Evolutionary conservation across 805 yeast species (phyloP).

Genomic region (Kazachstania martiniae): DNA sequence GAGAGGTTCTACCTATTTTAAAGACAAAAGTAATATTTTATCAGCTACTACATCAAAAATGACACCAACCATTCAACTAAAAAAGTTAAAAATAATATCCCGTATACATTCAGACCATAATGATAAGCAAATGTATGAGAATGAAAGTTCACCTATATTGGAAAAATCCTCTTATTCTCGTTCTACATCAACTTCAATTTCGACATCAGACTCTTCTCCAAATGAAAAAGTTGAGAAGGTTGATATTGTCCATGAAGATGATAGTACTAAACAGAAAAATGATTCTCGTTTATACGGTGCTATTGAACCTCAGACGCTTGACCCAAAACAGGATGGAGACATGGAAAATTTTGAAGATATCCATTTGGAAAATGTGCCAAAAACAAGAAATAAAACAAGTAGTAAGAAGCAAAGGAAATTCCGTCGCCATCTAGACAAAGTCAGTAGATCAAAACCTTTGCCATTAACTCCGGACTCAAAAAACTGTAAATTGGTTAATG

Average conservation of each 20-base stretch:
- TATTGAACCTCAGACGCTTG: constrained; percentile 4
- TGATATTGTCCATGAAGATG: background rate
- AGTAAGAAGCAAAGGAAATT: constrained; percentile 6
- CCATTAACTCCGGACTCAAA: constrained; percentile 14
- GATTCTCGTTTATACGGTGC: constrained; percentile 10
- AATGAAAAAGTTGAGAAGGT: background rate
- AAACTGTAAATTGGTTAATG: background rate
- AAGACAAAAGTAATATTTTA: constrained; percentile 5
- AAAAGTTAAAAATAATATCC: constrained; percentile 18
- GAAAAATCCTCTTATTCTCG: too few species aligned
- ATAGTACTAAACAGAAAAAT: background rate
- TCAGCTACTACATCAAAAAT: constrained; percentile 6
- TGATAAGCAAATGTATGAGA: constrained; percentile 3
- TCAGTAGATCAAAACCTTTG: constrained; percentile 12
- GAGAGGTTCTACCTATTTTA: constrained; percentile 21
- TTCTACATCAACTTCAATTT: background rate
- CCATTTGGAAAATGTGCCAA: background rate
- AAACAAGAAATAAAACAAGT: constrained; percentile 1
- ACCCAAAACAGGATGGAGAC: background rate
- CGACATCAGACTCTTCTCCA: background rate
- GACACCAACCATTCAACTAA: constrained; percentile 20
- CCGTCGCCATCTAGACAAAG: constrained; percentile 8
- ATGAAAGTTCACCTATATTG: constrained; percentile 20
- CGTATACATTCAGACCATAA: constrained; percentile 12
- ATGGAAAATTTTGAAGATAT: background rate